phyloP scores from a whole-genome alignment of 2,329 filamentous ascomycete species.

The Stylonectria norvegica region DNA sequence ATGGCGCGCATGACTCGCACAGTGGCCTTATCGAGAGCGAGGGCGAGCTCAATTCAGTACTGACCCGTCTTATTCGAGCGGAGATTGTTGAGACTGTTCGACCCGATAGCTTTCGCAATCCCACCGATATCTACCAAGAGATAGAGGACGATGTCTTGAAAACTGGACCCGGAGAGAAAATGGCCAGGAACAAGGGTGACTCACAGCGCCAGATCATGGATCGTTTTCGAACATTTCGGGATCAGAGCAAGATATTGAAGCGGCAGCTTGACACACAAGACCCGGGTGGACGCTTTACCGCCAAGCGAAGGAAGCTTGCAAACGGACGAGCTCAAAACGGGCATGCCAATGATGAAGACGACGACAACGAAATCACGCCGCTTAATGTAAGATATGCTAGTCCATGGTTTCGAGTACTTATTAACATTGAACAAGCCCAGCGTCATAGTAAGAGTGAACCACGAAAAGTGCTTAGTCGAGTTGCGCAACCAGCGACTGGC shows the following conservation, averaged over 20 bases:
- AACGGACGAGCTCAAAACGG: constrained; percentile 39
- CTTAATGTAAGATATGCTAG: constrained; percentile 48
- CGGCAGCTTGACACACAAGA: constrained; percentile 44
- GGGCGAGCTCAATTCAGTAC: constrained; percentile 47
- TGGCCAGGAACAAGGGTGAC: constrained; percentile 62
- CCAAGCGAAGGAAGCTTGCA: constrained; percentile 55
- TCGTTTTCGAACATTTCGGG: constrained; percentile 51
- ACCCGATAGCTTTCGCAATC: constrained; percentile 54
- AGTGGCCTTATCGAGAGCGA: constrained; percentile 42
- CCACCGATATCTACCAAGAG: constrained; percentile 57
- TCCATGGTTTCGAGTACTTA: not conserved
- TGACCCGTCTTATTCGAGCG: constrained; percentile 56
- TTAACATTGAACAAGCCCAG: constrained; percentile 53
- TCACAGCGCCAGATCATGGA: constrained; percentile 55
- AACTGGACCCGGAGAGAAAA: constrained; percentile 40
- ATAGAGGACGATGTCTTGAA: constrained; percentile 62
- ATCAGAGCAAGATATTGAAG: constrained; percentile 50
- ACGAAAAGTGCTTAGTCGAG: constrained; percentile 78
- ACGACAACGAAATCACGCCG: constrained; percentile 41
- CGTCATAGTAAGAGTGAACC: constrained; percentile 75
- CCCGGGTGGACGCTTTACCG: constrained; percentile 33
- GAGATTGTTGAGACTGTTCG: constrained; percentile 67
- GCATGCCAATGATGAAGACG: constrained; percentile 33
- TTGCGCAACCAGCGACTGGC: constrained; percentile 76
- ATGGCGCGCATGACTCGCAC: constrained; percentile 31